Conservation (phyloP, 2,329 filamentous ascomycete species). For the Botryotinia narcissicola region DNA sequence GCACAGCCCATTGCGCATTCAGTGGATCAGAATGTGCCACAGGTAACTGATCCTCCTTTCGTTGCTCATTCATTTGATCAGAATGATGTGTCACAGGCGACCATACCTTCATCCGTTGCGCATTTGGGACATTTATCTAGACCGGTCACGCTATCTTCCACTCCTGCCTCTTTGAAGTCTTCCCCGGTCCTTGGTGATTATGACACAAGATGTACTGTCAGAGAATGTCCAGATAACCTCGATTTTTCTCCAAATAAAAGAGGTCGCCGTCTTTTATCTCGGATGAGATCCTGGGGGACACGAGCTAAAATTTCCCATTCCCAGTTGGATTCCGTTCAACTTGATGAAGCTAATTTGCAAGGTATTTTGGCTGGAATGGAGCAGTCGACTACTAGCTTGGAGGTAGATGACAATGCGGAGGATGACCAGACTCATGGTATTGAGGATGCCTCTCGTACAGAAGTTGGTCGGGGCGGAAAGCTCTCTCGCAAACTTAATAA, state of each 20-base stretch:
- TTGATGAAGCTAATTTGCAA: not conserved
- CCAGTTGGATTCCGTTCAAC: not conserved
- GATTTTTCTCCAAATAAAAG: not conserved
- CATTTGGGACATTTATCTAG: not conserved
- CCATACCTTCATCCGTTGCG: not conserved
- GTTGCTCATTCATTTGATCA: not conserved
- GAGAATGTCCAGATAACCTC: not conserved
- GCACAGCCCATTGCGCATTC: not conserved
- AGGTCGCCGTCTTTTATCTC: not conserved
- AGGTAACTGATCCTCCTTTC: not conserved
- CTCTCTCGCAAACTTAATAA: not conserved
- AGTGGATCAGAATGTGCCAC: not conserved
- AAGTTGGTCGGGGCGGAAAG: not conserved
- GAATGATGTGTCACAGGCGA: not conserved
- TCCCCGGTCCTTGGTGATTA: not conserved
- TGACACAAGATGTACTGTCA: not conserved
- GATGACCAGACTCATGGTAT: not conserved
- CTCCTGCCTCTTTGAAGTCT: not conserved
- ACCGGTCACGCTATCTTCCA: not conserved
- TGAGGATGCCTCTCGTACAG: not conserved
- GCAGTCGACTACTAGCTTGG: fast-evolving
- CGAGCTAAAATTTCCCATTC: not conserved
- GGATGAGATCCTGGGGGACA: not conserved
- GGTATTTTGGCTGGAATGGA: fast-evolving
- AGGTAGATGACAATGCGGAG: not conserved